Conservation (phyloP, 2,329 filamentous ascomycete genomes). For the Hypoxylon sp. region DNA sequence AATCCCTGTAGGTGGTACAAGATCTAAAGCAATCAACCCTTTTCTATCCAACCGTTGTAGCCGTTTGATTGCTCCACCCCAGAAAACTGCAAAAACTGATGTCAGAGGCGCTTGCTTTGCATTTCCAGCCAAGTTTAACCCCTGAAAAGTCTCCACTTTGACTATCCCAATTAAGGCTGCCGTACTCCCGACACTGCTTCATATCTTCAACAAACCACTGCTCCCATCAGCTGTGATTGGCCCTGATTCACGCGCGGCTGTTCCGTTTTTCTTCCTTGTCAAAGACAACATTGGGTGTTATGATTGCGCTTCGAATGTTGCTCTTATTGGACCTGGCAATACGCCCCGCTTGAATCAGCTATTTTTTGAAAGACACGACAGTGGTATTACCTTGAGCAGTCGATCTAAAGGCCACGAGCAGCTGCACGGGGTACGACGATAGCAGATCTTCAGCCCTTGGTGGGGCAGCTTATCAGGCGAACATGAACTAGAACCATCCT, state of each 20-base stretch:
- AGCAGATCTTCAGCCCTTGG: conserved; percentile 13
- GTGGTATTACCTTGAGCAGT: conserved; percentile 1
- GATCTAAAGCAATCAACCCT: not conserved
- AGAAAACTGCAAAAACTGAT: conserved; percentile 33
- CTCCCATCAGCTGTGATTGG: conserved; percentile 39
- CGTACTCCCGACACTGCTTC: conserved; percentile 31
- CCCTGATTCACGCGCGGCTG: conserved; percentile 45
- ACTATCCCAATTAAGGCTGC: conserved; percentile 25
- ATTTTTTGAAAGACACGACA: conserved; percentile 10
- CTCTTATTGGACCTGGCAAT: conserved; percentile 17
- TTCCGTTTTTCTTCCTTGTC: conserved; percentile 21
- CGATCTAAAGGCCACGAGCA: not conserved
- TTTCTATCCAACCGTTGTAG: conserved; percentile 19
- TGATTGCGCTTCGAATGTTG: conserved; percentile 7
- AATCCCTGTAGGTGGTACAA: conserved; percentile 26
- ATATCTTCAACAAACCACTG: conserved; percentile 26
- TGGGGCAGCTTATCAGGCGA: conserved; percentile 32
- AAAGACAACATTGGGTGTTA: conserved; percentile 8
- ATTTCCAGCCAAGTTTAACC: conserved; percentile 27
- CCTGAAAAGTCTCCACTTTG: conserved; percentile 35
- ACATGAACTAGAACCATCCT: conserved; percentile 22
- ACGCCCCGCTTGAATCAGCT: conserved; percentile 3
- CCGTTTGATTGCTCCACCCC: conserved; percentile 23
- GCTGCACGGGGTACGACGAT: not conserved
- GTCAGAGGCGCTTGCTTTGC: conserved; percentile 42